Evolutionary conservation across 2,329 filamentous ascomycete species (phyloP).

Genomic region (Neofusicoccum sp.): DNA sequence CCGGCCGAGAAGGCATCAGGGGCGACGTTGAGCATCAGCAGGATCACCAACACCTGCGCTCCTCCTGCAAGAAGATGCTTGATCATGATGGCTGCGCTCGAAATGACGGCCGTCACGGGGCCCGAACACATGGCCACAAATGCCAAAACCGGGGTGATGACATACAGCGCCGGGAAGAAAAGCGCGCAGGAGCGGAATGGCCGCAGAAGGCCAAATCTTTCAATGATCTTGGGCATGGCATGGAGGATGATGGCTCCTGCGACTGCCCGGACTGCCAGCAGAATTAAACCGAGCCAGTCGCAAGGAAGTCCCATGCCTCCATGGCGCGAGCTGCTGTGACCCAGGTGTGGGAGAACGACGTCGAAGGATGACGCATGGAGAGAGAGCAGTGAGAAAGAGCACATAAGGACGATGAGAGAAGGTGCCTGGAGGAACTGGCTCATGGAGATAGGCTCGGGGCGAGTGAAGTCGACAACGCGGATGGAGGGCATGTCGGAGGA

Average conservation of each 20-base stretch:
- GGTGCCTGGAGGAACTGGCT: conserved; percentile 47
- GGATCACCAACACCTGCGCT: conserved; percentile 43
- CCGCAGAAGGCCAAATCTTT: conserved; percentile 41
- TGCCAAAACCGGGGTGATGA: conserved; percentile 40
- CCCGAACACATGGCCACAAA: conserved; percentile 34
- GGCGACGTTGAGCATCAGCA: conserved; percentile 49
- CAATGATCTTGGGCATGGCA: conserved; percentile 36
- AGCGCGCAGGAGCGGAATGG: conserved; percentile 43
- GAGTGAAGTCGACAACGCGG: conserved; percentile 33
- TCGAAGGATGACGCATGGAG: conserved; percentile 56
- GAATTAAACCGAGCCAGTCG: conserved; percentile 42
- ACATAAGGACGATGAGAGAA: conserved; percentile 45
- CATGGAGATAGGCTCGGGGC: conserved; percentile 44
- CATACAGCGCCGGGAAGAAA: conserved; percentile 41
- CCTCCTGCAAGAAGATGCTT: conserved; percentile 44
- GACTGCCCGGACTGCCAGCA: conserved; percentile 42
- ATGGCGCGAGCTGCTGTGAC: conserved; percentile 44
- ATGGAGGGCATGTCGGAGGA: conserved; percentile 37
- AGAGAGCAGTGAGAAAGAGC: conserved; percentile 54
- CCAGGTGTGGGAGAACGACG: conserved; percentile 47
- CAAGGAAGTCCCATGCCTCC: conserved; percentile 49
- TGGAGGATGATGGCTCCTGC: conserved; percentile 41
- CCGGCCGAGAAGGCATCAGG: conserved; percentile 48
- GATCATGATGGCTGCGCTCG: conserved; percentile 40
- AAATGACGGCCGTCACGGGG: conserved; percentile 36